These are phyloP conservation scores for Ganoderma sp. DNA, from an alignment of 1,284 basidiomycete genomes.

Conservation along the genomic window DNA sequence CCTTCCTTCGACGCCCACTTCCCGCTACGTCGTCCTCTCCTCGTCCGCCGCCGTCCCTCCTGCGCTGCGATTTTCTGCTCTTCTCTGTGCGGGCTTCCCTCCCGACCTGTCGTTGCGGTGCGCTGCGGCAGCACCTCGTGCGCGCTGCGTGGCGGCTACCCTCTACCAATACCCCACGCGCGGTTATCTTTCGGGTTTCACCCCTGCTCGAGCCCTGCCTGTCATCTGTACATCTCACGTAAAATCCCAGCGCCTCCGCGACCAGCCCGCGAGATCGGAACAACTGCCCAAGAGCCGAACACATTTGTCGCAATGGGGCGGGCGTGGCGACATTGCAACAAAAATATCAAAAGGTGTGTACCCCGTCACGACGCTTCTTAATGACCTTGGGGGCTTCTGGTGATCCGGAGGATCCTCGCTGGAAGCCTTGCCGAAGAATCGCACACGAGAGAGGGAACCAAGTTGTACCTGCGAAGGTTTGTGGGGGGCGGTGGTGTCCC, in stretches of 20 bases:
- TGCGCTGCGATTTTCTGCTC: not conserved
- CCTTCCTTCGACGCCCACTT: not conserved
- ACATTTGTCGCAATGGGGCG: constrained; percentile 6
- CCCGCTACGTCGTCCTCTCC: not conserved
- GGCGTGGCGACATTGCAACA: not conserved
- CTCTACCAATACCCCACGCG: not conserved
- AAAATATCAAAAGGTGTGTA: constrained; percentile 3
- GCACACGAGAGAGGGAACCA: not conserved
- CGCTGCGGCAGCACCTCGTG: constrained; percentile 1
- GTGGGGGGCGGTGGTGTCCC: not conserved
- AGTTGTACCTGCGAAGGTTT: not conserved
- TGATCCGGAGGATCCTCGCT: constrained; percentile 1
- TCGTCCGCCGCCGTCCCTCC: not conserved
- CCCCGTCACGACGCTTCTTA: not conserved
- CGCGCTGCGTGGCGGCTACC: constrained; percentile 7
- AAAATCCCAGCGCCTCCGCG: not conserved
- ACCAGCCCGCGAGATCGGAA: not conserved
- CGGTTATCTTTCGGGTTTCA: constrained; percentile 12
- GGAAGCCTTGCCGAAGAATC: not conserved
- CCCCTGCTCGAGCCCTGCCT: not conserved
- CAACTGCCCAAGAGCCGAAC: not conserved
- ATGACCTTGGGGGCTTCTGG: not conserved
- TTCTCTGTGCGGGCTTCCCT: not conserved
- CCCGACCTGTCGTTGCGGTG: not conserved
- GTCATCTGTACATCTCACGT: not conserved